phyloP scores from a whole-genome alignment of 1,284 basidiomycete genomes.

The Porogramme epimiltina region DNA sequence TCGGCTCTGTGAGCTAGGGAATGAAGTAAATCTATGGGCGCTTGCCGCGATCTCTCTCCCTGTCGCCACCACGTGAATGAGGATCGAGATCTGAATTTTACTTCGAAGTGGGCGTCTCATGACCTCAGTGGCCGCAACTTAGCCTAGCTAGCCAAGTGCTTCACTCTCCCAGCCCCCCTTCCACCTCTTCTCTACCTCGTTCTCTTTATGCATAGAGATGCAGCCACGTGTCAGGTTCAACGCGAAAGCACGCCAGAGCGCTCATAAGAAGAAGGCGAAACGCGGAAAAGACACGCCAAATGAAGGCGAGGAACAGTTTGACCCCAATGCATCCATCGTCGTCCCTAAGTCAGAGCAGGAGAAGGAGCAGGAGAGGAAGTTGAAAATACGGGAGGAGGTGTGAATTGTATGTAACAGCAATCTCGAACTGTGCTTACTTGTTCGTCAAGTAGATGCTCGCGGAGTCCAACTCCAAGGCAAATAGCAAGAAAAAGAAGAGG shows the following conservation, averaged over 20 bases:
- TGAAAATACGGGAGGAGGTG: conserved; percentile 66
- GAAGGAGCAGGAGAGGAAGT: conserved; percentile 61
- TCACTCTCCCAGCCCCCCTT: neutral
- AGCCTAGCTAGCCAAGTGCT: no score
- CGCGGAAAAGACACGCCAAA: conserved; percentile 21
- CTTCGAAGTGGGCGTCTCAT: conserved; percentile 2
- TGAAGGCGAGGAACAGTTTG: conserved; percentile 25
- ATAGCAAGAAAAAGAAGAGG: conserved; percentile 77
- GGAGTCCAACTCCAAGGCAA: conserved; percentile 72
- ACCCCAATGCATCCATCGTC: conserved; percentile 64
- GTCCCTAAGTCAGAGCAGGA: conserved; percentile 61
- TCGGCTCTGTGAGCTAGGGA: neutral
- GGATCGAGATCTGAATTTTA: conserved; percentile 25
- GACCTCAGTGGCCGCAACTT: neutral
- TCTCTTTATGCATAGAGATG: neutral
- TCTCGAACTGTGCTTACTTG: neutral
- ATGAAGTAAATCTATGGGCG: conserved; percentile 5
- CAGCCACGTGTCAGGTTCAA: conserved; percentile 43
- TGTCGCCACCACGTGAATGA: neutral
- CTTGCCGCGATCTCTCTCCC: neutral
- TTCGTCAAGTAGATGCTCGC: conserved; percentile 39
- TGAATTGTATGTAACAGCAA: conserved; percentile 14
- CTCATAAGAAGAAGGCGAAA: conserved; percentile 53
- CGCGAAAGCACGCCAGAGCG: conserved; percentile 56
- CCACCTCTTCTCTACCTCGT: neutral